Evolutionary conservation across 139 green algal genomes (phyloP).

Genomic region (Monoraphidium neglectum): DNA sequence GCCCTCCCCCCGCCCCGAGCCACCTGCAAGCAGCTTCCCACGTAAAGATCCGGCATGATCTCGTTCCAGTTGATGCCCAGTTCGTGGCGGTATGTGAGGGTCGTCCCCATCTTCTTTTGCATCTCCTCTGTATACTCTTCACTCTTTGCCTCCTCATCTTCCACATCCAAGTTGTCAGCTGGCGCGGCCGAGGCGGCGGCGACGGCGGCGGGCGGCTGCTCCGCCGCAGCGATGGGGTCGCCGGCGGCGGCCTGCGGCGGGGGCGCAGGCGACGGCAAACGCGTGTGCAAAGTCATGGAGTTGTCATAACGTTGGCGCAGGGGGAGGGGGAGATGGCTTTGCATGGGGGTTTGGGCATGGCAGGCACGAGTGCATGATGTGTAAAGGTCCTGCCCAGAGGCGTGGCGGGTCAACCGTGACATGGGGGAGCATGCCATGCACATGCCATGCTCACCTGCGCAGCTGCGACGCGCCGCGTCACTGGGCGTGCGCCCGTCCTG

Average conservation of each 20-base stretch:
- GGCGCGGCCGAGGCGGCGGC: not conserved
- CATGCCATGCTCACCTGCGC: too few species aligned
- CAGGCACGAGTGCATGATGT: too few species aligned
- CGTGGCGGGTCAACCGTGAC: too few species aligned
- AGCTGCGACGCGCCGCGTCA: too few species aligned
- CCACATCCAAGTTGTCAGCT: constrained; percentile 4
- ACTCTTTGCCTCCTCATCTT: constrained; percentile 49
- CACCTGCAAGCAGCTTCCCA: constrained; percentile 89
- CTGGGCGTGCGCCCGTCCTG: too few species aligned
- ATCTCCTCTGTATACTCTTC: constrained; percentile 85
- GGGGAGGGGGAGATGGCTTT: too few species aligned
- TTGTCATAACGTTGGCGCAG: too few species aligned
- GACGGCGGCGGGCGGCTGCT: not conserved
- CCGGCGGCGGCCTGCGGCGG: not conserved
- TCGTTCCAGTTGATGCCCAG: constrained; percentile 90
- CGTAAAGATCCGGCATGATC: constrained; percentile 89
- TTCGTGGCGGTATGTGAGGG: constrained; percentile 87
- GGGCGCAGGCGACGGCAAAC: too few species aligned
- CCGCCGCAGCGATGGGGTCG: not conserved
- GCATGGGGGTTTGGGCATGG: too few species aligned
- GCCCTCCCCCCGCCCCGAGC: not conserved
- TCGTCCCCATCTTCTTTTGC: constrained; percentile 82
- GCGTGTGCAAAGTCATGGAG: too few species aligned
- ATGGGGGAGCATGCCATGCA: too few species aligned
- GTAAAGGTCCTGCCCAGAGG: too few species aligned